phyloP scores from a whole-genome alignment of 208 protist genomes.

The Crithidia thermophila region DNA sequence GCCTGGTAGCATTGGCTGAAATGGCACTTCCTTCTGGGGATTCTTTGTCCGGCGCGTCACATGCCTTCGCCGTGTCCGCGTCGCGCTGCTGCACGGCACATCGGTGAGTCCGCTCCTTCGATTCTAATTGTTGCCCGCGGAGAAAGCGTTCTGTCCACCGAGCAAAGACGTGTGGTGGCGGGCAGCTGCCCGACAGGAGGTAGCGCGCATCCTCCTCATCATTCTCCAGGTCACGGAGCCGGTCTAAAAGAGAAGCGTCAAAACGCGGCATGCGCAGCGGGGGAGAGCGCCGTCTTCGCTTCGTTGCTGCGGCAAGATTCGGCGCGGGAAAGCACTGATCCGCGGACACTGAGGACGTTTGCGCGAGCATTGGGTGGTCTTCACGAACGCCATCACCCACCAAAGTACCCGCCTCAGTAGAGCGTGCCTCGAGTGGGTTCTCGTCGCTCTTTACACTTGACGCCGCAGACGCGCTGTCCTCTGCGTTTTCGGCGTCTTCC shows the following conservation, averaged over 20 bases:
- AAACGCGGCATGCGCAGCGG: not conserved
- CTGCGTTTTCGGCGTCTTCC: not conserved
- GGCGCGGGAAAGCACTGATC: not conserved
- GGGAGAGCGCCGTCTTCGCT: not conserved
- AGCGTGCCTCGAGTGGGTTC: not conserved
- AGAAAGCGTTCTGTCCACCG: conserved; percentile 30
- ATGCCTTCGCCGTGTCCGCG: not conserved
- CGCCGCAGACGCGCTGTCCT: not conserved
- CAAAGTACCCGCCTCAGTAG: not conserved
- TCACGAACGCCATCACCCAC: not conserved
- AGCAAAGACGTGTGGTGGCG: conserved; percentile 28
- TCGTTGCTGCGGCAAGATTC: not conserved
- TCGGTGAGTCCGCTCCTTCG: not conserved
- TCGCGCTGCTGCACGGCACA: not conserved
- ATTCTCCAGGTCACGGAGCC: conserved; percentile 6
- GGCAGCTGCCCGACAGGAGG: conserved; percentile 28
- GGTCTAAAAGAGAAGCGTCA: too few relatives aligned
- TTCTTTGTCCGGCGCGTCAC: not conserved
- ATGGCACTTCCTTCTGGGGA: not conserved
- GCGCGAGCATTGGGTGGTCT: too few relatives aligned
- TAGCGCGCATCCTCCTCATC: conserved; percentile 34
- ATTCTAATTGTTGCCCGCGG: not conserved
- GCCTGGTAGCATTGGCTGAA: not conserved
- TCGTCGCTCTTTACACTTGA: too few relatives aligned
- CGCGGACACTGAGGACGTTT: too few relatives aligned